phyloP scores from a whole-genome alignment of 352 stramenopile species.

The Phytophthora pisi region DNA sequence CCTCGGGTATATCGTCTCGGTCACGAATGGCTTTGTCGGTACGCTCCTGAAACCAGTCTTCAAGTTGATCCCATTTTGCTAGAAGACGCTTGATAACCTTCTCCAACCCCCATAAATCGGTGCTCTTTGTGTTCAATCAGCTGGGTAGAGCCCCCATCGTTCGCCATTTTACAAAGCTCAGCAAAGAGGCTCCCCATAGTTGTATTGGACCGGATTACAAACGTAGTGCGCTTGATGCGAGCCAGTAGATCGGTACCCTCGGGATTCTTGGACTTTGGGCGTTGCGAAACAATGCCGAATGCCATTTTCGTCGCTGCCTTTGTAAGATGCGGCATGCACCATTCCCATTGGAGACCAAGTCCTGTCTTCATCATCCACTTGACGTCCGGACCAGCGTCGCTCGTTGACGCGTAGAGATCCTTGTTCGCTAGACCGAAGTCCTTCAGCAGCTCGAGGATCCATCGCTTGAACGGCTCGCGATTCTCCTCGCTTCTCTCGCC shows the following conservation, averaged over 20 bases:
- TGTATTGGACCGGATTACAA: neutral
- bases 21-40: slow-evolving; percentile 18
- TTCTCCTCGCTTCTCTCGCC: neutral
- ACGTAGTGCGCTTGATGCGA: neutral
- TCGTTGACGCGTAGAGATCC: neutral
- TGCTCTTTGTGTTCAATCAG: slow-evolving; percentile 11
- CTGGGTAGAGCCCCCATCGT: neutral
- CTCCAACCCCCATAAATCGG: slow-evolving; percentile 11
- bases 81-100: slow-evolving; percentile 13
- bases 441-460: neutral
- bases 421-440: neutral
- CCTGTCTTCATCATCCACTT: slow-evolving; percentile 4
- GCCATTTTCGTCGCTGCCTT: slow-evolving; percentile 2
- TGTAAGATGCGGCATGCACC: slow-evolving; percentile 1
- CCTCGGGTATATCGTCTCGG: slow-evolving; percentile 1
- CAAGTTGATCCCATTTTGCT: slow-evolving; percentile 16
- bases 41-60: slow-evolving; percentile 19
- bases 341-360: neutral
- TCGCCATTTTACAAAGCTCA: slow-evolving; percentile 4
- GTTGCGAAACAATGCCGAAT: neutral
- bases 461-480: neutral
- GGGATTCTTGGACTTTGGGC: neutral
- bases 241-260: neutral
- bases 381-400: slow-evolving; percentile 1
- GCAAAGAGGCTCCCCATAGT: neutral